A percentile compares a stretch with the other conserved stretches of the same genome.
Conservation (phyloP, 345 rosid species). For the Lenwebbia sp. region DNA sequence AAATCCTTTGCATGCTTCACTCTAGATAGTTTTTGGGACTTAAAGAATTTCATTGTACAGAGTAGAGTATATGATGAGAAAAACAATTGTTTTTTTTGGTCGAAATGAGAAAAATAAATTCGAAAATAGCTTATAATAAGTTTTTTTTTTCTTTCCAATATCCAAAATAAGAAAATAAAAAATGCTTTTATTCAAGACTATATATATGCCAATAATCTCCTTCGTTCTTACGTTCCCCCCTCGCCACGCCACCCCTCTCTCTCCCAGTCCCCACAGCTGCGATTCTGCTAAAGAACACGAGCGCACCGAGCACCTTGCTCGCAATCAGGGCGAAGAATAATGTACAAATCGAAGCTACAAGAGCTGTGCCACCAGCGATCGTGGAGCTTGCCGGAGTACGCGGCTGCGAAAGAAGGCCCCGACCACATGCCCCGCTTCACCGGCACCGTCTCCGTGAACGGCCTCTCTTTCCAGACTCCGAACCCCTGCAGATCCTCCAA, state of each 20-base stretch:
- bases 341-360: constrained; percentile 26
- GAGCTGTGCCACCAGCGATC: constrained; percentile 17
- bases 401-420: constrained; percentile 5
- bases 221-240: not conserved
- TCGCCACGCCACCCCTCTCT: not conserved
- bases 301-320: not conserved
- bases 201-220: not conserved
- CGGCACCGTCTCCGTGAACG: constrained; percentile 23
- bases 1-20: not conserved
- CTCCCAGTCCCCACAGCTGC: not conserved
- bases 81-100: not conserved
- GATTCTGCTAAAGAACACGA: not conserved
- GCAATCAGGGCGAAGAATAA: not conserved
- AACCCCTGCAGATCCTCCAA: constrained; percentile 9
- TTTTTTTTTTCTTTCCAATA: not conserved
- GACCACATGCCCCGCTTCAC: constrained; percentile 20
- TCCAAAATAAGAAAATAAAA: not conserved
- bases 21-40: not conserved
- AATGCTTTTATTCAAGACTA: not conserved
- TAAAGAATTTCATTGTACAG: not conserved
- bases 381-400: constrained; percentile 26
- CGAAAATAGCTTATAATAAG: not conserved
- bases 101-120: not conserved
- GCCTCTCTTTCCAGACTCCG: constrained; percentile 2
- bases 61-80: not conserved